A percentile compares a stretch with the other conserved stretches of the same genome.
These are phyloP conservation scores for Ananas comosus DNA, from an alignment of 176 grass and related monocot genomes.

Conservation along the genomic window DNA sequence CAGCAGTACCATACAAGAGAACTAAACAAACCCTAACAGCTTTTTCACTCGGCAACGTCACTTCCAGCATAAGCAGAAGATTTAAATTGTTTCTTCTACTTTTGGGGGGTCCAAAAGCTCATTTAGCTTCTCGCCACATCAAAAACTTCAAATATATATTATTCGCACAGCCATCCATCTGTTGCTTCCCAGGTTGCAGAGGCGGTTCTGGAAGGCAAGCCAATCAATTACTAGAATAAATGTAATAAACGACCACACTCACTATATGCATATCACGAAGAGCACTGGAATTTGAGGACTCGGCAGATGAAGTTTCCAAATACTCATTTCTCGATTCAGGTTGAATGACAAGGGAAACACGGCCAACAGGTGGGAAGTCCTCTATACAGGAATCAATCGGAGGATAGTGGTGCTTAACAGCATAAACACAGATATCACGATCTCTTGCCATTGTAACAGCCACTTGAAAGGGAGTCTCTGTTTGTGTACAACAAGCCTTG, in stretches of 20 bases:
- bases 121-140: neutral
- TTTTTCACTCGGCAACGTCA: no score
- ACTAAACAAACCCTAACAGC: no score
- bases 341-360: constrained; percentile 35
- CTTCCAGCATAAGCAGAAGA: no score
- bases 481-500: neutral
- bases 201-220: neutral
- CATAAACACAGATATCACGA: constrained; percentile 1
- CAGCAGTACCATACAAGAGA: no score
- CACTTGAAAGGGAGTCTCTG: neutral
- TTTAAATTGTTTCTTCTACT: no score
- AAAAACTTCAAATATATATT: no score
- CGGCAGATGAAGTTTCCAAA: constrained; percentile 25
- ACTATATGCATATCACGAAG: constrained; percentile 82
- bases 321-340: constrained; percentile 35
- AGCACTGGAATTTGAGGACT: constrained; percentile 49
- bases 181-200: no score
- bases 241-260: constrained; percentile 13
- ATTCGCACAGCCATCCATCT: no score
- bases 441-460: neutral
- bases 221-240: constrained; percentile 2
- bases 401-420: constrained; percentile 71
- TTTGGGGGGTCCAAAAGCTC: no score
- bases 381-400: constrained; percentile 85
- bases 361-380: constrained; percentile 41